Evolutionary conservation across 768 basidiomycete species (phyloP), one percentile per base, ranked within the genome.

Genomic region (Collybia nuda): DNA sequence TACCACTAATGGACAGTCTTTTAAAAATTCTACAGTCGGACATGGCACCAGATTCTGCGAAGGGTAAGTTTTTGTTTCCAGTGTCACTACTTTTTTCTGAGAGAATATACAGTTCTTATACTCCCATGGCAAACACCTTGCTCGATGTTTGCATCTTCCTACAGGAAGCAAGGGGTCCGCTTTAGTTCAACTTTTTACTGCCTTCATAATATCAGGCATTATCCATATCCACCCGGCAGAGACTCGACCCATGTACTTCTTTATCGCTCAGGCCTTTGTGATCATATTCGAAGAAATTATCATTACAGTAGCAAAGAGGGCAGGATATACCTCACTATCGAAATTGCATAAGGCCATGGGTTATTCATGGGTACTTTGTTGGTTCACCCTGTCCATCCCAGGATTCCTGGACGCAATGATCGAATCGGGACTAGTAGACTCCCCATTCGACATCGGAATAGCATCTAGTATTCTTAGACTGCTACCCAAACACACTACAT

Each of bases 231-330:
- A 18, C 17, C 19, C 19, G n/a, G n/a, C 53, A 23, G n/a, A 47
- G 19, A 50, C 57, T 12, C 21, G 47, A 36, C 57, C 55, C 19
- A 28, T 66, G 21, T 39, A 38, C 8, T 68, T 66, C 58, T 70
- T 64, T 49, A 15, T 64, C 15, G n/a, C 49, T 1, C 67, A 71
- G 41, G 64, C 63, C 5, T 14, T 62, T 14, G 65, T 59, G 1
- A 68, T 72, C 40, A 67, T 64, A 9, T 32, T 66, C 39, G 69
- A 70, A 52, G 67, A 68, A 41, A 47, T 45, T 5, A 46, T 68
- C 8, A 58, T 70, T 22, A 56, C 40, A 4, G 18, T 59, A 17
- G 64, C 54, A 8, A 40, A 41, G 9, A 52, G 19, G 2, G 26
- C 47, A 3, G 56, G 56, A 4, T n/a, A 63, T 3, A 35, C 8